Conservation (phyloP, 1,139 yeast genomes). For the Casaregolazyma lundiana region DNA sequence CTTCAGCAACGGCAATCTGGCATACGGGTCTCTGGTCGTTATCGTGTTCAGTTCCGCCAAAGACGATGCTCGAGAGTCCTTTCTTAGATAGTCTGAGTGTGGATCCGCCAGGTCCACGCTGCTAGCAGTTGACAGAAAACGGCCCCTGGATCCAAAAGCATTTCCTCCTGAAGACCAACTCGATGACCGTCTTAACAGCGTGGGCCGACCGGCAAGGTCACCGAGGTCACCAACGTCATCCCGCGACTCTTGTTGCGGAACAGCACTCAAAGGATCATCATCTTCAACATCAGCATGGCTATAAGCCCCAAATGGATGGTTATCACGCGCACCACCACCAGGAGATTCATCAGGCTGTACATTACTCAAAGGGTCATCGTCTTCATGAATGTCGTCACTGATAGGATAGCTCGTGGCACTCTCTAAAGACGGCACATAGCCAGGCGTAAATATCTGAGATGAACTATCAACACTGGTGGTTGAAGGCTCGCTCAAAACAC, state of each 20-base stretch:
- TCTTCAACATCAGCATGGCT: not conserved
- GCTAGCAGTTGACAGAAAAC: conserved; percentile 16
- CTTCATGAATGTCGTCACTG: not conserved
- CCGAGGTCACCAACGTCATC: not conserved
- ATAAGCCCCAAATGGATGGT: too few relatives aligned
- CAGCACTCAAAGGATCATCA: conserved; percentile 7
- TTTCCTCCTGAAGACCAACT: conserved; percentile 1
- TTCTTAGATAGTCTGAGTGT: not conserved
- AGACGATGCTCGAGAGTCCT: conserved; percentile 6
- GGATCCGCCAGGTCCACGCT: conserved; percentile 21
- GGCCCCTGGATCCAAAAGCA: conserved; percentile 2
- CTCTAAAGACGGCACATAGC: not conserved
- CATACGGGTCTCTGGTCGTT: conserved; percentile 3
- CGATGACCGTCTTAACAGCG: not conserved
- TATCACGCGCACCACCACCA: not conserved
- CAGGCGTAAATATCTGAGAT: not conserved
- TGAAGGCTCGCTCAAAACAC: not conserved
- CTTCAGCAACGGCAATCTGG: conserved; percentile 10
- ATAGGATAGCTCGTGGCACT: not conserved
- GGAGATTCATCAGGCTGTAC: not conserved
- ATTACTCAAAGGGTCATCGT: not conserved
- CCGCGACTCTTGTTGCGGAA: not conserved
- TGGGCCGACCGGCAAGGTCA: not conserved
- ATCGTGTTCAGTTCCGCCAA: conserved; percentile 3
- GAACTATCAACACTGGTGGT: not conserved